Conservation (phyloP, 2,329 filamentous ascomycete species). For the Colletotrichum sp. region DNA sequence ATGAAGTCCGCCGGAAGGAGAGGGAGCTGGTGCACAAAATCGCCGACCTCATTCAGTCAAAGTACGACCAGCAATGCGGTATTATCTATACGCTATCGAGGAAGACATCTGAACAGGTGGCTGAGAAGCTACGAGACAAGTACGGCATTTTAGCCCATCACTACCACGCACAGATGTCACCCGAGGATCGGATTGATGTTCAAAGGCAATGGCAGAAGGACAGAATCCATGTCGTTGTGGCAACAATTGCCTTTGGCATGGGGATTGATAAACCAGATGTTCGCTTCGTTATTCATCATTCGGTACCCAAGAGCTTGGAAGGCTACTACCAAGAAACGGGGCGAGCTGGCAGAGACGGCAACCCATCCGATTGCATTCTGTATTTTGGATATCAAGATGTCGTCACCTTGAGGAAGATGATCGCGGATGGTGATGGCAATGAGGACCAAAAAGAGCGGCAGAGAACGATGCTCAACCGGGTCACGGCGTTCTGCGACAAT, state of each 20-base stretch:
- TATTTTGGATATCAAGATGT: constrained; percentile 87
- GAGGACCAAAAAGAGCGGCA: constrained; percentile 84
- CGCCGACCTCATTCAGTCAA: constrained; percentile 70
- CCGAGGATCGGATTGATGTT: constrained; percentile 70
- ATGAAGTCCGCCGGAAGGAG: constrained; percentile 78
- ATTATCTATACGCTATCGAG: constrained; percentile 94
- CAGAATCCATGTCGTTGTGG: constrained; percentile 85
- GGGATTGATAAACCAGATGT: constrained; percentile 99
- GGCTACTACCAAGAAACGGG: constrained; percentile 99
- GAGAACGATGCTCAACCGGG: constrained; percentile 81
- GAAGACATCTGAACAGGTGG: constrained; percentile 81
- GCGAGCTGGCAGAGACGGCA: constrained; percentile 89
- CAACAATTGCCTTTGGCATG: constrained; percentile 99
- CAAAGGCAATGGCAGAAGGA: constrained; percentile 87
- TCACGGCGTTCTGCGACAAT: constrained; percentile 91
- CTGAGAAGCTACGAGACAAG: constrained; percentile 65
- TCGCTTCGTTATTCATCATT: constrained; percentile 93
- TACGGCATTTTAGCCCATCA: constrained; percentile 76
- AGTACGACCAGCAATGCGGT: constrained; percentile 76
- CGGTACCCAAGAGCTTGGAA: constrained; percentile 91
- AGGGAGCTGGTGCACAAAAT: constrained; percentile 47
- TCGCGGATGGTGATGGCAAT: constrained; percentile 79
- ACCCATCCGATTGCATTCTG: constrained; percentile 85
- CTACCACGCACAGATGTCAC: constrained; percentile 83
- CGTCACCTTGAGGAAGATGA: constrained; percentile 76